phyloP scores from a whole-genome alignment of 257 asterid genomes.

The Solanum sitiens region DNA sequence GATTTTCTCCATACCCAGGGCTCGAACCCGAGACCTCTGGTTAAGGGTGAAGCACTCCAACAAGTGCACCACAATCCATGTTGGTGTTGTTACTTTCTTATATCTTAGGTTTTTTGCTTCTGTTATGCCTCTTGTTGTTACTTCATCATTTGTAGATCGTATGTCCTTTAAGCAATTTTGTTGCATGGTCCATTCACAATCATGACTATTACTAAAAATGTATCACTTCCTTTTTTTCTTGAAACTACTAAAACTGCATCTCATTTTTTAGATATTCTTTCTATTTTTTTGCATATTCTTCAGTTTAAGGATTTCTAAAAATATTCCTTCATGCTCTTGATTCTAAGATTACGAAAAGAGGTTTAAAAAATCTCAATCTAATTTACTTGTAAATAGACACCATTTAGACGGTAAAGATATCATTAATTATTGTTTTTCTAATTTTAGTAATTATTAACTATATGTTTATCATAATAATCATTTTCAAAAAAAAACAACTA shows the following conservation, averaged over 20 bases:
- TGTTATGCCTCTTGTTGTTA: background rate
- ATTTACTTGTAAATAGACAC: background rate
- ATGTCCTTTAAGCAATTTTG: background rate
- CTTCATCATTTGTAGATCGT: background rate
- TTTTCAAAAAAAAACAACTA: too few relatives aligned
- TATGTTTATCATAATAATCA: background rate
- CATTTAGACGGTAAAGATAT: background rate
- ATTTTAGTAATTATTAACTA: background rate
- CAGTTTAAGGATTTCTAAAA: background rate
- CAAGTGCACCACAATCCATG: too few relatives aligned
- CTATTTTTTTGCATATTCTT: background rate
- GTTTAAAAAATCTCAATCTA: too few relatives aligned
- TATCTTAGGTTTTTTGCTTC: background rate
- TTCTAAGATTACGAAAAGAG: background rate
- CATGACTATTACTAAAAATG: background rate
- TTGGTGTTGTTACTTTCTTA: too few relatives aligned
- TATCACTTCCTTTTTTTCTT: background rate
- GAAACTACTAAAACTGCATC: background rate
- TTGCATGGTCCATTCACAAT: background rate
- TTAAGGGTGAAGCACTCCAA: too few relatives aligned
- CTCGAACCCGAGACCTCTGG: too few relatives aligned
- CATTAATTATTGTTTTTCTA: background rate
- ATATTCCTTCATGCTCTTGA: background rate
- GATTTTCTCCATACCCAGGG: too few relatives aligned
- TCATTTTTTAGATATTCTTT: background rate